A percentile compares a stretch with the other conserved stretches of the same genome.
Evolutionary conservation across 2,329 filamentous ascomycete genomes (phyloP).

Genomic region (Trichoderma sp.): DNA sequence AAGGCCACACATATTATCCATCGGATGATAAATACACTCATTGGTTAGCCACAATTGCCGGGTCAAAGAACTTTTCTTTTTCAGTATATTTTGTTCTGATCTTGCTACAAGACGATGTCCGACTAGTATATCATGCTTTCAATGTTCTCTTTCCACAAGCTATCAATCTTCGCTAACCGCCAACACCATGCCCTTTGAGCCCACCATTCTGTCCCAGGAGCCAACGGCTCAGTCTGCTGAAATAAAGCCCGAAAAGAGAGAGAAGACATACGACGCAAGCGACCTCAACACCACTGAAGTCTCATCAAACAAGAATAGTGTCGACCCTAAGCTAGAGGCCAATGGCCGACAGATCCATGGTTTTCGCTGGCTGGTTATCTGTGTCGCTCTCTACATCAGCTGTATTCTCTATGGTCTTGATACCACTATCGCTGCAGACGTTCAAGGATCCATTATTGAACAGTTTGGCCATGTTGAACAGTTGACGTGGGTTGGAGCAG

Average conservation of each 20-base stretch:
- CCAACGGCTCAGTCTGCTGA: neutral
- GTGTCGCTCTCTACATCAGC: neutral
- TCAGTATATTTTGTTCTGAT: neutral
- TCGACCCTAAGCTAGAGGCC: neutral
- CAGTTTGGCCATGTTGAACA: constrained; percentile 41
- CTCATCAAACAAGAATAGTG: neutral
- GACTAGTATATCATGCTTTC: neutral
- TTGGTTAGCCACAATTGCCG: neutral
- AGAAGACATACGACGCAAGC: neutral
- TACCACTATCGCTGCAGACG: constrained; percentile 53
- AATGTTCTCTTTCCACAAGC: neutral
- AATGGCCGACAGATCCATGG: neutral
- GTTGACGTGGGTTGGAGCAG: constrained; percentile 45
- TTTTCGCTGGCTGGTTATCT: neutral
- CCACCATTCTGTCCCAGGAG: neutral
- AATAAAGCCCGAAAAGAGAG: neutral
- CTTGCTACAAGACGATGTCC: neutral
- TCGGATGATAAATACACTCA: neutral
- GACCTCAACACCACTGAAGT: neutral
- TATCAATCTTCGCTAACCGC: neutral
- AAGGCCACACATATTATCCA: neutral
- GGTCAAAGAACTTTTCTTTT: neutral
- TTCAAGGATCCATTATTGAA: constrained; percentile 47
- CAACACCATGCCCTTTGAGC: neutral
- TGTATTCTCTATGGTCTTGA: constrained; percentile 32